These are phyloP conservation scores for Xanthoceras sorbifolium DNA, from an alignment of 345 rosid genomes.

Conservation along the genomic window DNA sequence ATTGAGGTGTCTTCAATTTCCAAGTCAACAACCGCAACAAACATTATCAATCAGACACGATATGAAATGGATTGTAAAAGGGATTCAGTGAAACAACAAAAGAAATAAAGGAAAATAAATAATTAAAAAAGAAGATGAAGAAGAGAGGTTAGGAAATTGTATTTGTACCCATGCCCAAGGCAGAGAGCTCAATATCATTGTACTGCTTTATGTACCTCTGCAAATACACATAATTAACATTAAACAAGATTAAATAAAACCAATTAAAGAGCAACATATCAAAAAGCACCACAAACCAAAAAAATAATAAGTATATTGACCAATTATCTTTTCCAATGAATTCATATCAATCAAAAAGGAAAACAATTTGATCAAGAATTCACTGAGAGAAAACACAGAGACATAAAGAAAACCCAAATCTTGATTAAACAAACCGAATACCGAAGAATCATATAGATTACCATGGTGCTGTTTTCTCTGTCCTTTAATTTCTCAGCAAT, in stretches of 20 bases:
- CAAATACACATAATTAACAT: not conserved
- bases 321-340: no score
- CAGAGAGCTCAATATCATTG: constrained; percentile 40
- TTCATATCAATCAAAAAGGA: not conserved
- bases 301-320: not conserved
- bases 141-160: constrained; percentile 6
- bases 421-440: not conserved
- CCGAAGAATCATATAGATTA: not conserved
- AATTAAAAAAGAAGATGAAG: not conserved
- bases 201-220: constrained; percentile 38
- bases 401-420: not conserved
- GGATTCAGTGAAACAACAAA: no score
- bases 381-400: not conserved
- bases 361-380: not conserved
- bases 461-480: not conserved
- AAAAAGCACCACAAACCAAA: not conserved
- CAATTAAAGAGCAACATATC: not conserved
- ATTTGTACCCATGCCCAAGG: constrained; percentile 46
- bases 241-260: no score
- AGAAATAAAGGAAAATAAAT: no score
- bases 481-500: not conserved
- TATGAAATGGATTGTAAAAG: not conserved
- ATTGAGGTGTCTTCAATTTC: no score
- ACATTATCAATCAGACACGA: not conserved
- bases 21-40: no score